Evolutionary conservation across 148 eudicot species (phyloP).

Genomic region (Pharnaceum exiguum): DNA sequence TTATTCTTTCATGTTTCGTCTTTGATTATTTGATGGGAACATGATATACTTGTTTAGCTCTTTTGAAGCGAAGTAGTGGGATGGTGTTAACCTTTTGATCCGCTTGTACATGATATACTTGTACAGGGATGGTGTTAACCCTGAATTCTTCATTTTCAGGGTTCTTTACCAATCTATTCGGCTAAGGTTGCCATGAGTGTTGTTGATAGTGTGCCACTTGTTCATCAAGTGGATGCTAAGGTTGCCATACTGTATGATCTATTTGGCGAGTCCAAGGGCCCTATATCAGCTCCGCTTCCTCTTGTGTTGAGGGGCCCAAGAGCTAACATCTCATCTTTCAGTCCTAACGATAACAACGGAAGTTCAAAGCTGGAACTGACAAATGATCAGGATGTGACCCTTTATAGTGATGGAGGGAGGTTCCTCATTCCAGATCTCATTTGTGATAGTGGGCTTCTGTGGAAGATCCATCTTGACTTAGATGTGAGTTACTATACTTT

Average conservation of each 20-base stretch:
- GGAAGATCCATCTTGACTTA: slow-evolving; percentile 90
- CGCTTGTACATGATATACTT: too few relatives aligned
- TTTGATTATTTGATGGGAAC: too few relatives aligned
- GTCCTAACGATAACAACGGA: slow-evolving; percentile 33
- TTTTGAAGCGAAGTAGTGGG: too few relatives aligned
- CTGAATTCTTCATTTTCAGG: slow-evolving; percentile 64
- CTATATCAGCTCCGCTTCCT: slow-evolving; percentile 99
- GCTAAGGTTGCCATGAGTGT: slow-evolving; percentile 82
- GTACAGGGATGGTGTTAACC: too few relatives aligned
- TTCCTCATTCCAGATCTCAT: slow-evolving; percentile 92
- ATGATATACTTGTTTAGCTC: too few relatives aligned
- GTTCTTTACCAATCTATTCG: slow-evolving; percentile 86
- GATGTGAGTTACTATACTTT: slow-evolving; percentile 52
- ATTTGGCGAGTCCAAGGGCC: slow-evolving; percentile 78
- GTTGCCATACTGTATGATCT: slow-evolving; percentile 91
- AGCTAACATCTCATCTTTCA: too few relatives aligned
- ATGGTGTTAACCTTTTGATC: too few relatives aligned
- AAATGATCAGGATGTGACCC: slow-evolving; percentile 39
- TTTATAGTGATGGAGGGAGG: slow-evolving; percentile 80
- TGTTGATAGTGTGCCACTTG: slow-evolving; percentile 88
- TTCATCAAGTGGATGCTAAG: slow-evolving; percentile 97
- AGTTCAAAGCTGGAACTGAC: slow-evolving; percentile 33
- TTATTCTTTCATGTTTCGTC: neutral
- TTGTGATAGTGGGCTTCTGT: slow-evolving; percentile 76
- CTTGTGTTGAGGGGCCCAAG: slow-evolving; percentile 63